Evolutionary conservation across 2,329 filamentous ascomycete species (phyloP).

Genomic region (Sarocladium strictum): DNA sequence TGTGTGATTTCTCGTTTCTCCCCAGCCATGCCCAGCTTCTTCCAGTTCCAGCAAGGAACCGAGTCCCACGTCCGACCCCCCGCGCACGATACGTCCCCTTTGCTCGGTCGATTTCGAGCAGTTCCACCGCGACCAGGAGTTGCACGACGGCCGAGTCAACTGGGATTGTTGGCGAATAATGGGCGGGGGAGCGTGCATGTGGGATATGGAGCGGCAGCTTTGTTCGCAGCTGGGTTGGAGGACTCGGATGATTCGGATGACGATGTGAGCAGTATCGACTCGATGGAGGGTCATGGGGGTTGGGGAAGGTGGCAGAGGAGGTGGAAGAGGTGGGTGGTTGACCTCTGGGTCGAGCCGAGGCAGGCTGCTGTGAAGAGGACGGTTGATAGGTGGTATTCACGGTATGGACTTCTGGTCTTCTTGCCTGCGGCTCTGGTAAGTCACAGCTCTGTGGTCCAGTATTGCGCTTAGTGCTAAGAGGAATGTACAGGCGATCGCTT

Average conservation of each 20-base stretch:
- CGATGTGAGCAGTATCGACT: conserved; percentile 13
- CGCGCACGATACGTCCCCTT: conserved; percentile 47
- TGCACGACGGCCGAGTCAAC: conserved; percentile 25
- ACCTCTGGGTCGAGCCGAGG: conserved; percentile 57
- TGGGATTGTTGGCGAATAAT: conserved; percentile 33
- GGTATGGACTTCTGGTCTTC: conserved; percentile 55
- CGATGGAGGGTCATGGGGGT: conserved; percentile 15
- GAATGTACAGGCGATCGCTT: conserved; percentile 46
- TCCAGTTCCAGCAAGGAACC: conserved; percentile 60
- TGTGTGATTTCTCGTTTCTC: neutral
- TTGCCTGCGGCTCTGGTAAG: conserved; percentile 55
- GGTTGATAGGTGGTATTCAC: conserved; percentile 57
- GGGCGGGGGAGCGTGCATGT: conserved; percentile 49
- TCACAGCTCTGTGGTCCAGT: conserved; percentile 6
- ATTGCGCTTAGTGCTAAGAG: no score
- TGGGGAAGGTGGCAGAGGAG: conserved; percentile 24
- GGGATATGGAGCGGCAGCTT: conserved; percentile 42
- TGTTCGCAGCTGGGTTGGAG: conserved; percentile 39
- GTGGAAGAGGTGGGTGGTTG: conserved; percentile 32
- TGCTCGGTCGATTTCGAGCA: conserved; percentile 60
- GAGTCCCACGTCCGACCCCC: conserved; percentile 47
- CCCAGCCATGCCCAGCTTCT: conserved; percentile 54
- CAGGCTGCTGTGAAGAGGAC: conserved; percentile 51
- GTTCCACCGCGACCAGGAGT: conserved; percentile 40
- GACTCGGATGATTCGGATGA: conserved; percentile 21